Base-by-base conservation (phyloP, 1,284 basidiomycete species). In the Cutaneotrichosporon sp. region DNA sequence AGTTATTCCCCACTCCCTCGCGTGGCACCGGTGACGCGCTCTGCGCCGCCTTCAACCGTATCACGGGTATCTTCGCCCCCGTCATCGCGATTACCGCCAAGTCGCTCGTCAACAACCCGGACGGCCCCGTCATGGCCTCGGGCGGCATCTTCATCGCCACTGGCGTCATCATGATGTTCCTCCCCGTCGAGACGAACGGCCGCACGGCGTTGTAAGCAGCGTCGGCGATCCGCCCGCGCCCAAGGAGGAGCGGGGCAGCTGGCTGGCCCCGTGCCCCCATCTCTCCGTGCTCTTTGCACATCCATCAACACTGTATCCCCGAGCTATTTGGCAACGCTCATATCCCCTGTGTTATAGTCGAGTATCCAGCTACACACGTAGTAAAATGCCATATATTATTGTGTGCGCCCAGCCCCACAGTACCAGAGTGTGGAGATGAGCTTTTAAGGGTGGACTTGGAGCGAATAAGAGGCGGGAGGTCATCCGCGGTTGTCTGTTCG, bases 21-120 rank as follows among this genome's bases (percentile, higher is more conserved):
- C 81, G 87, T 43, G 87, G 86, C 5, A 87, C 87, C 0, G 87
- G 86, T 4, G 86, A 87, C 65, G 86, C 86, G 0, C 75, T 87
- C 31, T 81, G 83, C 63, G 77, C 83, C 63, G 82, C 82, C 6
- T 79, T 84, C 60, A 85, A 86, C 70, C 81, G 86, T 43, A 78
- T 87, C 45, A 81, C 81, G 45, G 86, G 87, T 22, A 78, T 87
- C 55, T 63, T 74, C 34, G 71, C 71, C 4, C 72, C 72, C 42
- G 63, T 73, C 64, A 71, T 73, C 46, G 69, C 66, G 36, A 64
- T 74, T 70, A 64, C 65, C 67, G 66, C 18, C 45, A 18, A 13
- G 67, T 67, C 1, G 54, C 43, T 20, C 38, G n/a, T n/a, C 3
- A 20, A 57, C 5, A 75, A 69, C 13, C 72, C 75, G 18, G 75